Base-by-base conservation (phyloP, 352 stramenopile genomes). In the Blastocystis sp. region DNA sequence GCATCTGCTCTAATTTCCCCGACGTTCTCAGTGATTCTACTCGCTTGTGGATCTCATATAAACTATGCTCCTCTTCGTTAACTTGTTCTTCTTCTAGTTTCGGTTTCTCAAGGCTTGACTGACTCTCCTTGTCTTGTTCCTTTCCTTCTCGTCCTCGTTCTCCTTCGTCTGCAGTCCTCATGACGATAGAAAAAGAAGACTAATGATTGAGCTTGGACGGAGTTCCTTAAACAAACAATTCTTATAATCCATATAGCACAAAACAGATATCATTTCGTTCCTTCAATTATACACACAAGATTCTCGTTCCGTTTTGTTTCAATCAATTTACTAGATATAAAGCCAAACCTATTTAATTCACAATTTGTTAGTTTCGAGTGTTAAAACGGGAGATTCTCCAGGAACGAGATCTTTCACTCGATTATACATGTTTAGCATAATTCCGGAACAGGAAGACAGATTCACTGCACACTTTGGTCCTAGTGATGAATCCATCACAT, bases 351-450 rank as follows among this genome's bases (percentile, higher is more conserved):
- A 39, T 6, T 12, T 24, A 24, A 12, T 21, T 11, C 49, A 65
- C 71, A 39, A 61, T 51, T 42, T 51, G 58, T 63, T 83, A 24
- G 71, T 83, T 43, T 83, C 71, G 46, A 83, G 63, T 54, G 51
- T 59, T 35, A 83, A 19, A 9, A 83, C 46, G 16, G 71, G 71
- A 35, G 42, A 14, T 27, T 83, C 52, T 24, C 51, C 71, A 35
- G 71, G 46, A 35, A 83, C 71, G 19, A 83, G 27, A 49, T 61
- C 52, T 66, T 43, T 37, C 46, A 63, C 46, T 49, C 46, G 56
- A 39, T 27, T 32, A 27, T 65, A 66, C 24, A 83, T 83, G n/a
- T 83, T 83, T 32, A 67, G 43, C 46, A 83, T 32, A 19, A 83
- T 35, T 27, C 71, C 71, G 1, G 71, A 65, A 32, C 21, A 65